A percentile compares a stretch with the other conserved stretches of the same genome.
Evolutionary conservation across 805 yeast species (phyloP).

Genomic region (Cyberlindnera euphorbiae): DNA sequence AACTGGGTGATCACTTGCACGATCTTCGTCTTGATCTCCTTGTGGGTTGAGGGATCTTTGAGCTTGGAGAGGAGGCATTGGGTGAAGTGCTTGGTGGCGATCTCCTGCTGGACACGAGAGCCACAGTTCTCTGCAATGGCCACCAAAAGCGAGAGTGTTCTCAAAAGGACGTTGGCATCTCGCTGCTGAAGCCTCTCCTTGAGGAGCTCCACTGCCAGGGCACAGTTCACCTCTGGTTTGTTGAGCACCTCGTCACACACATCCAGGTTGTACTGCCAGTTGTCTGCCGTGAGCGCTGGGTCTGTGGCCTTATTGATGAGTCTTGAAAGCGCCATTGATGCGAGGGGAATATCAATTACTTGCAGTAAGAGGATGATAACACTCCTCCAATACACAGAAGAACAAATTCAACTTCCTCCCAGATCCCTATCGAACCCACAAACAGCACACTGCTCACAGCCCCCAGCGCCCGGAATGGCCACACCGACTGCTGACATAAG

Average conservation of each 20-base stretch:
- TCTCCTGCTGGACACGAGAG: slow-evolving; percentile 56
- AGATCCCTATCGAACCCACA: too few relatives aligned
- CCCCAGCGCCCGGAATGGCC: too few relatives aligned
- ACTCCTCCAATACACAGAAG: too few relatives aligned
- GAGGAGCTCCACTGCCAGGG: slow-evolving; percentile 40
- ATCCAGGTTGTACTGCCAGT: slow-evolving; percentile 60
- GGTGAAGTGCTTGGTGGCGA: slow-evolving; percentile 55
- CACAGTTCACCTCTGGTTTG: slow-evolving; percentile 46
- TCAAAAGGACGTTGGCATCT: slow-evolving; percentile 63
- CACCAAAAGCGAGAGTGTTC: slow-evolving; percentile 49
- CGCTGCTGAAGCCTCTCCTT: slow-evolving; percentile 41
- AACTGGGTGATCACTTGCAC: slow-evolving; percentile 68
- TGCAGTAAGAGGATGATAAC: too few relatives aligned
- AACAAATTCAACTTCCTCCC: too few relatives aligned
- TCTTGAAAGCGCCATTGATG: too few relatives aligned
- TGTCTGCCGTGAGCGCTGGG: slow-evolving; percentile 56
- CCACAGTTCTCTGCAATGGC: slow-evolving; percentile 78
- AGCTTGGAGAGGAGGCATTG: slow-evolving; percentile 43
- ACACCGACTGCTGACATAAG: too few relatives aligned
- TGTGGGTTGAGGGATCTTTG: slow-evolving; percentile 54
- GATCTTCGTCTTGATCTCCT: slow-evolving; percentile 58
- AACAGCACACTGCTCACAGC: too few relatives aligned
- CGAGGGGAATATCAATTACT: too few relatives aligned
- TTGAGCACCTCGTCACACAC: slow-evolving; percentile 62
- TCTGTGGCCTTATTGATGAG: slow-evolving; percentile 51